These are phyloP conservation scores for Pulicaria dysenterica DNA, from an alignment of 129 eudicot genomes.

Conservation along the genomic window DNA sequence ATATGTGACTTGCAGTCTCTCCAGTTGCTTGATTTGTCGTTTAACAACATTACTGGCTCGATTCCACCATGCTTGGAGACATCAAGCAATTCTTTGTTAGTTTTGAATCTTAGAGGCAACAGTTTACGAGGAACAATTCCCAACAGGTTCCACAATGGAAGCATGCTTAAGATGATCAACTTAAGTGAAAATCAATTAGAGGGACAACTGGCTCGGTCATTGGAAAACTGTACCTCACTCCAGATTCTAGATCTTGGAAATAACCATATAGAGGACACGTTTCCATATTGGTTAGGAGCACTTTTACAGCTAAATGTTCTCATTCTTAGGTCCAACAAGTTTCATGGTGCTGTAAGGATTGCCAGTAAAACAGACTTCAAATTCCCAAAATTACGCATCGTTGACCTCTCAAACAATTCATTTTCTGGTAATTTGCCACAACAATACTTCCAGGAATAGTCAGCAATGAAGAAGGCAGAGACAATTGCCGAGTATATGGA, in stretches of 20 bases:
- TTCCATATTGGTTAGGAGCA: conserved; percentile 28
- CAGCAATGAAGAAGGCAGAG: conserved; percentile 27
- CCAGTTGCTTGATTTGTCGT: conserved; percentile 21
- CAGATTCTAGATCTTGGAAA: conserved; percentile 30
- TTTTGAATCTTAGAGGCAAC: conserved; percentile 29
- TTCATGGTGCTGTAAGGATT: conserved; percentile 10
- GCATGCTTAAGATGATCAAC: conserved; percentile 22
- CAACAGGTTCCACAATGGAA: background rate
- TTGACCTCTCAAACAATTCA: conserved; percentile 36
- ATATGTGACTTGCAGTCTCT: conserved; percentile 16
- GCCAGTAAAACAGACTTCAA: background rate
- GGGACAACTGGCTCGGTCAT: conserved; percentile 27
- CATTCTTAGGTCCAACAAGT: conserved; percentile 26
- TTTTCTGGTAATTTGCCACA: conserved; percentile 34
- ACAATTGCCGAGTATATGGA: background rate
- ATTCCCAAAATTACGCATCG: conserved; percentile 28
- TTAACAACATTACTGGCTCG: conserved; percentile 30
- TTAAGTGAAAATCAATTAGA: conserved; percentile 27
- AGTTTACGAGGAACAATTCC: conserved; percentile 34
- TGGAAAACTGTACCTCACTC: conserved; percentile 24
- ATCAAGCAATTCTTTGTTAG: conserved; percentile 4
- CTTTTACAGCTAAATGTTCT: conserved; percentile 26
- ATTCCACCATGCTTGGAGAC: conserved; percentile 30
- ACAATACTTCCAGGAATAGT: conserved; percentile 4
- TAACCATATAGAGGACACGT: conserved; percentile 25